These are phyloP conservation scores for Bigelowiella natans DNA, from an alignment of 78 protist genomes.

Conservation along the genomic window DNA sequence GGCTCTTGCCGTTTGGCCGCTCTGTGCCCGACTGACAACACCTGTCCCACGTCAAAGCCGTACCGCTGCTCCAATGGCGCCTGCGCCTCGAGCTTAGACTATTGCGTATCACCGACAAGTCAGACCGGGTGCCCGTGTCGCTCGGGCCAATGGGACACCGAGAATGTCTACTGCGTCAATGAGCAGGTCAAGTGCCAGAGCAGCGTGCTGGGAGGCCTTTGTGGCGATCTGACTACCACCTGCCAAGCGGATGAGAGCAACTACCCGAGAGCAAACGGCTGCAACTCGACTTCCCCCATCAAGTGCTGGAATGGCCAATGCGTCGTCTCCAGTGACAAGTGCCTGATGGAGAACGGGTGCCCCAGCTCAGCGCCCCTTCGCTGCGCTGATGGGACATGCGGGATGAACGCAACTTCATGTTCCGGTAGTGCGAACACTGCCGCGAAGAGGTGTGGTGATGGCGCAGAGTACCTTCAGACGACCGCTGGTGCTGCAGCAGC, in stretches of 20 bases:
- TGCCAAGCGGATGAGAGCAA: background rate
- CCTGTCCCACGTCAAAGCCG: background rate
- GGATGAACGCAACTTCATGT: background rate
- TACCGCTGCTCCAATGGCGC: background rate
- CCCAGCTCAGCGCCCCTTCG: background rate
- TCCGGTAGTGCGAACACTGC: background rate
- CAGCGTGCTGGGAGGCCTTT: background rate
- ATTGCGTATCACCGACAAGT: background rate
- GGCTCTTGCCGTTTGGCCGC: background rate
- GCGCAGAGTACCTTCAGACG: background rate
- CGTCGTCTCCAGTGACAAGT: background rate
- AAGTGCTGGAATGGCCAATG: background rate
- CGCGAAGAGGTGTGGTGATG: background rate
- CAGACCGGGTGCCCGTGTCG: background rate
- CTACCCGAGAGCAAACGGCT: background rate
- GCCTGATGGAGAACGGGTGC: background rate
- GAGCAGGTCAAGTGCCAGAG: background rate
- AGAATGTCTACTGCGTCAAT: background rate
- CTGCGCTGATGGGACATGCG: background rate
- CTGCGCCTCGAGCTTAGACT: background rate
- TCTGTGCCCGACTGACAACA: background rate
- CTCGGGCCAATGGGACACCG: background rate
- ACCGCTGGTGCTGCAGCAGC: too few relatives aligned
- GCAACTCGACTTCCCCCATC: background rate
- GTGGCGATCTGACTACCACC: background rate